These are phyloP conservation scores for Misopates orontium DNA, from an alignment of 257 asterid species.

Conservation along the genomic window DNA sequence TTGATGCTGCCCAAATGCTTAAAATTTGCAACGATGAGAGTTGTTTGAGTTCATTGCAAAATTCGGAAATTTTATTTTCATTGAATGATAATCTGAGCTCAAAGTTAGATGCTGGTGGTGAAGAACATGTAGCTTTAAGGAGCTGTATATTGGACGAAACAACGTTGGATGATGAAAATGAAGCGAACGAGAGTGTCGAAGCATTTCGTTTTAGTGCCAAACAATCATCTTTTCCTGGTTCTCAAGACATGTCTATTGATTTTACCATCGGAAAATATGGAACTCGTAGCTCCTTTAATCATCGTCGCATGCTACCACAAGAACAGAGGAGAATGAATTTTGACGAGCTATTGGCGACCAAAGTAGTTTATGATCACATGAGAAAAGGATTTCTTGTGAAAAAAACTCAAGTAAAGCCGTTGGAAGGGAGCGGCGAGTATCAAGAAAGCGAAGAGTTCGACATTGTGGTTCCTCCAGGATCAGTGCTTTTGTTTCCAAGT, in stretches of 20 bases:
- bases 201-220: no score
- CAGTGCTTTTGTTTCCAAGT: conserved; percentile 78
- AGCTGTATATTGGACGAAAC: background rate
- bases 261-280: conserved; percentile 58
- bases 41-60: background rate
- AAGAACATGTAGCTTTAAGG: background rate
- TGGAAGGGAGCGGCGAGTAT: conserved; percentile 31
- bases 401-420: conserved; percentile 39
- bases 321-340: conserved; percentile 29
- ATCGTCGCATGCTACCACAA: conserved; percentile 8
- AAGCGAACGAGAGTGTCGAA: no score
- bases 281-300: conserved; percentile 30
- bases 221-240: conserved; percentile 20
- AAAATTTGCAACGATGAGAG: conserved; percentile 1
- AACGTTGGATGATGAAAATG: background rate
- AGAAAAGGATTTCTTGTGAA: conserved; percentile 60
- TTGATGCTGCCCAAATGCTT: conserved; percentile 12
- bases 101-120: background rate
- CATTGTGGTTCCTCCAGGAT: conserved; percentile 54
- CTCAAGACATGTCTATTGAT: conserved; percentile 23
- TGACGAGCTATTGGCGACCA: conserved; percentile 35
- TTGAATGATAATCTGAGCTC: background rate
- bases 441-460: conserved; percentile 63
- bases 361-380: conserved; percentile 29
- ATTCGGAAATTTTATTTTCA: background rate